These are phyloP conservation scores for Aspergillus heteromorphus DNA, from an alignment of 495 filamentous ascomycete species.

Conservation along the genomic window DNA sequence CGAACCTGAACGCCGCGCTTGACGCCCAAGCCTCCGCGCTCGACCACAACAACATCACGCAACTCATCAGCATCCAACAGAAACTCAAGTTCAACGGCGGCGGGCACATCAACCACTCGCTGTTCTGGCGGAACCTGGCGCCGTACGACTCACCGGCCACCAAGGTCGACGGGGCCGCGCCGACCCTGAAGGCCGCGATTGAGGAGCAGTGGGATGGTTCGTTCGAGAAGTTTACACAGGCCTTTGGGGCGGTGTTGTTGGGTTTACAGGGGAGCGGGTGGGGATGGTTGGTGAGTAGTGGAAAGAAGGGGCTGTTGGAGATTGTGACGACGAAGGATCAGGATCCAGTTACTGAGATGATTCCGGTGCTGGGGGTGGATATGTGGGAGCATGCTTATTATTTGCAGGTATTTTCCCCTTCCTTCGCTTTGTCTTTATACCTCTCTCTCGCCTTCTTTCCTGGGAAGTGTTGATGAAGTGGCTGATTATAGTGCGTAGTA, in stretches of 20 bases:
- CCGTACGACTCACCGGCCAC: constrained; percentile 61
- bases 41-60: constrained; percentile 39
- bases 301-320: constrained; percentile 55
- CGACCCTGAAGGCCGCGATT: constrained; percentile 55
- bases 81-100: constrained; percentile 94
- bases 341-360: constrained; percentile 76
- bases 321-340: constrained; percentile 82
- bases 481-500: constrained; percentile 60
- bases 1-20: constrained; percentile 51
- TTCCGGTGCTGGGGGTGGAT: constrained; percentile 84
- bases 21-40: constrained; percentile 46
- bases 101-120: constrained; percentile 85
- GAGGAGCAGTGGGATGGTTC: constrained; percentile 66
- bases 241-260: constrained; percentile 65
- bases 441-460: not conserved
- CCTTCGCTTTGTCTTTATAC: not conserved
- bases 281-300: constrained; percentile 87
- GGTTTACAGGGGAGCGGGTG: constrained; percentile 91
- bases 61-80: constrained; percentile 70
- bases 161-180: constrained; percentile 52
- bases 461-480: constrained; percentile 23
- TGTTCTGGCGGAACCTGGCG: constrained; percentile 89
- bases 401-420: constrained; percentile 36
- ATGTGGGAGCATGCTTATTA: constrained; percentile 94
- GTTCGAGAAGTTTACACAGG: constrained; percentile 59